Evolutionary conservation across 257 asterid species (phyloP).

Genomic region (Anisodus acutangulus): DNA sequence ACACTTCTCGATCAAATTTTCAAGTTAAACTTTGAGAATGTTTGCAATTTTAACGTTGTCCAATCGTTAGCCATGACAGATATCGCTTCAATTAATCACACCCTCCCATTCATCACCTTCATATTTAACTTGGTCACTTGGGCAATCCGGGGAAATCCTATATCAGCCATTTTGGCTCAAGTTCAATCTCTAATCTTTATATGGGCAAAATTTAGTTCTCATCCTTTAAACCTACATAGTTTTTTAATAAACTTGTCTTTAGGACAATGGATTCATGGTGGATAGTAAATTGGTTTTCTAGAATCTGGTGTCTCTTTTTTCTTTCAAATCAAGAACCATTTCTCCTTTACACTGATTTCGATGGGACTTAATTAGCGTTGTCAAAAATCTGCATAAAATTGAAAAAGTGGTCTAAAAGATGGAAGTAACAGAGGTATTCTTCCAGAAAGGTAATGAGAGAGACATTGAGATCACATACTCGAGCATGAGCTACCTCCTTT

Average conservation of each 20-base stretch:
- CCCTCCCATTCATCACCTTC: not conserved
- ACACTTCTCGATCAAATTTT: not conserved
- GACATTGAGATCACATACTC: not conserved
- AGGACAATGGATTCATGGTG: not conserved
- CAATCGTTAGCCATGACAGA: not conserved
- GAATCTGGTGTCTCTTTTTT: not conserved
- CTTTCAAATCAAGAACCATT: not conserved
- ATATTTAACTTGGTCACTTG: not conserved
- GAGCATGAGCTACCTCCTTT: not conserved
- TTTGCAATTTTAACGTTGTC: no score
- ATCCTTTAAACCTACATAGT: not conserved
- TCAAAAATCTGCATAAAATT: not conserved
- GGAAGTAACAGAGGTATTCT: not conserved
- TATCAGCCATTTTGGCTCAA: not conserved
- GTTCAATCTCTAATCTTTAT: not conserved
- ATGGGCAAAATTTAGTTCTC: not conserved
- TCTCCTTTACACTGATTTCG: not conserved
- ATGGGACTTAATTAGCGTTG: not conserved
- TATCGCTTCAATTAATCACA: not conserved
- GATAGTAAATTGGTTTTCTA: not conserved
- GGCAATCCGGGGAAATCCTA: not conserved
- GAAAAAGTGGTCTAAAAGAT: constrained; percentile 8
- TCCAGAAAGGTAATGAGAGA: not conserved
- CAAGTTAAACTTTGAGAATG: not conserved
- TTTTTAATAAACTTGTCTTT: not conserved